phyloP scores from a whole-genome alignment of 805 yeast species.

The Zygosaccharomyces lentus region DNA sequence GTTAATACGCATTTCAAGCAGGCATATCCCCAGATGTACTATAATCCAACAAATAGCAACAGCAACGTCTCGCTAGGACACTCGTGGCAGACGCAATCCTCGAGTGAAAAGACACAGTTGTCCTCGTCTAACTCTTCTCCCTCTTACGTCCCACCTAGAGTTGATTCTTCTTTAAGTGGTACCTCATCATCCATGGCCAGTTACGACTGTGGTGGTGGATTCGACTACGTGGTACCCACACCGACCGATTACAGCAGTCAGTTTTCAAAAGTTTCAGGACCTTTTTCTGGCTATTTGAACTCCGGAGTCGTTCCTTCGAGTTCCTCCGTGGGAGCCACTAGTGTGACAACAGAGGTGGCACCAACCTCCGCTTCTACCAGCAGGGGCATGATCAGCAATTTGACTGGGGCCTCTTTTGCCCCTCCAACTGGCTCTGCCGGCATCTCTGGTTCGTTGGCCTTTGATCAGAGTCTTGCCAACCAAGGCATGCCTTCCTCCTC shows the following conservation, averaged over 20 bases:
- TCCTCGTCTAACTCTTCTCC: slow-evolving; percentile 19
- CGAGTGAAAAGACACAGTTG: slow-evolving; percentile 9
- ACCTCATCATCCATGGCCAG: slow-evolving; percentile 14
- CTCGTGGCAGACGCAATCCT: slow-evolving; percentile 10
- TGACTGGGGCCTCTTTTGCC: slow-evolving; percentile 6
- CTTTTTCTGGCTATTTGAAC: slow-evolving; percentile 12
- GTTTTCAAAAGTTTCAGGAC: slow-evolving; percentile 4
- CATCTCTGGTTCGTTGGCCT: slow-evolving; percentile 7
- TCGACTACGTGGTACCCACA: slow-evolving; percentile 15
- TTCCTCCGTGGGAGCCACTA: slow-evolving; percentile 5
- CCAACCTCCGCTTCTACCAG: slow-evolving; percentile 8
- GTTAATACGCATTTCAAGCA: slow-evolving; percentile 21
- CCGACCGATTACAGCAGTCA: slow-evolving; percentile 15
- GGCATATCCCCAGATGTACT: slow-evolving; percentile 24
- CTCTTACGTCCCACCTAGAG: slow-evolving; percentile 16
- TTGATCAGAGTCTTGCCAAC: slow-evolving; percentile 3
- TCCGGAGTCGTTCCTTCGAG: slow-evolving; percentile 8
- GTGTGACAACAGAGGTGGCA: slow-evolving; percentile 8
- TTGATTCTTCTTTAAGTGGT: slow-evolving; percentile 21
- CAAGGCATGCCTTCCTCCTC: slow-evolving; percentile 6
- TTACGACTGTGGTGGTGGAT: slow-evolving; percentile 6
- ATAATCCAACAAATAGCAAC: slow-evolving; percentile 10
- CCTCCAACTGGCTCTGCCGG: slow-evolving; percentile 3
- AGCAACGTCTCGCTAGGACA: slow-evolving; percentile 12
- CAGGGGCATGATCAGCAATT: slow-evolving; percentile 4